Base-by-base conservation (phyloP, 202 grass and related monocot genomes). In the Panicum hallii region DNA sequence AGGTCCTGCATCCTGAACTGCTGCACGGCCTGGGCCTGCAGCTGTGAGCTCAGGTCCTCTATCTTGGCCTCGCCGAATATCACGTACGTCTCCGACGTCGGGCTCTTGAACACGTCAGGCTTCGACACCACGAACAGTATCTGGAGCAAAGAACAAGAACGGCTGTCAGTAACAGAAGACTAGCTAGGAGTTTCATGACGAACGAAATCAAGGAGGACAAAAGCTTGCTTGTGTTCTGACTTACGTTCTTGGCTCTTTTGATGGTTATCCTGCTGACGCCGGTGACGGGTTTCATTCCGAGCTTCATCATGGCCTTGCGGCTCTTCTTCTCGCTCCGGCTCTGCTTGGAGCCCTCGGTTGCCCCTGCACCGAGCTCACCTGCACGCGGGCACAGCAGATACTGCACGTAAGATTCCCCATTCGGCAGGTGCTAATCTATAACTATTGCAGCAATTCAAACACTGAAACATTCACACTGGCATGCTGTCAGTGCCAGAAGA, bases 61-160 rank as follows among this genome's bases (percentile, higher is more conserved):
- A 94, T 94, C 89, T 97, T 97, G 49, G 94, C 94, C 90, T 97
- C 94, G 2, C 94, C 94, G 87, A 97, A 97, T 70, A 97, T 94
- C 14, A 97, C 88, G 67, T 97, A 97, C 40, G 91, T 97, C 87
- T 97, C 94, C 9, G 91, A 94, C 20, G 92, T 94, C 9, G 91
- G 94, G 72, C 94, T 97, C 90, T 94, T 97, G 89, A 97, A 97
- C 4, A 97, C 94, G 71, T 97, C 91, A 41, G 94, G 94, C 77
- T 97, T 97, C 1, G 92, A 97, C 46, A 97, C 89, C 62, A 94
- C 89, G 61, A 94, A 97, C 83, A 97, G 44, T 71, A 97, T 94
- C 94, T 97, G 89, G 2, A 84, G n/a, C 32, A 77, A 32, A 70
- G 0, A 41, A 12, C 2, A 32, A 70, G 0, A 41, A 12, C 2